Evolutionary conservation across 495 filamentous ascomycete genomes (phyloP), one percentile per base, ranked within the genome.

Genomic region (Lophiotrema nucula): DNA sequence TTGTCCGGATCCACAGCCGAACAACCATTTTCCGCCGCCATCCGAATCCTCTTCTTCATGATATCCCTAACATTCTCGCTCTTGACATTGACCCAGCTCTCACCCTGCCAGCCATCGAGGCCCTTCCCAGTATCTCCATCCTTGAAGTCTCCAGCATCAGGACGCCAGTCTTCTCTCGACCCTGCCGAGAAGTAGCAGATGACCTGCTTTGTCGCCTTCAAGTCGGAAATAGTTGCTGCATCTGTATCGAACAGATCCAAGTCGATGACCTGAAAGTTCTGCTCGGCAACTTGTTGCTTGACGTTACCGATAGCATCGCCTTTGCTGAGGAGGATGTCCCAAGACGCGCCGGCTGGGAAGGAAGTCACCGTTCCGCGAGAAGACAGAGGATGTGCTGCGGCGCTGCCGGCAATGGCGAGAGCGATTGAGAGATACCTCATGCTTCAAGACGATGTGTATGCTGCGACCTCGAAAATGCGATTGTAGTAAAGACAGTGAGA

Each of bases 121-220:
- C 60, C 58, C 1, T 75, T 72, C 12, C 82, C 85, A n/a, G 80
- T 53, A 46, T 88, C 86, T 0, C 69, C 62, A 0, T 27, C 16
- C 0, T 64, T 25, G 71, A 89, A 90, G 0, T 77, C 28, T 41
- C 26, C 42, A 1, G 79, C 71, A 65, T 89, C 87, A 2, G 73
- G 61, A 11, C 86, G 81, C 71, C 76, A 82, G 57, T 76, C 63
- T 67, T 87, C 83, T 47, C 78, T 84, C 5, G 79, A 82, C 2
- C 87, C 87, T 0, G 87, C 87, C n/a, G 79, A 82, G 73, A 88
- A 89, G 68, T 89, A 90, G 75, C 87, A 90, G 58, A 89, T 86
- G 38, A 88, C 81, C 42, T 77, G 81, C 56, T 79, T 75, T 21
- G 65, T 49, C 0, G 33, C 28, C 28, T 85, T 79, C 1, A 88